Evolutionary conservation across 805 yeast genomes (phyloP).

Genomic region (Candida dendrica): DNA sequence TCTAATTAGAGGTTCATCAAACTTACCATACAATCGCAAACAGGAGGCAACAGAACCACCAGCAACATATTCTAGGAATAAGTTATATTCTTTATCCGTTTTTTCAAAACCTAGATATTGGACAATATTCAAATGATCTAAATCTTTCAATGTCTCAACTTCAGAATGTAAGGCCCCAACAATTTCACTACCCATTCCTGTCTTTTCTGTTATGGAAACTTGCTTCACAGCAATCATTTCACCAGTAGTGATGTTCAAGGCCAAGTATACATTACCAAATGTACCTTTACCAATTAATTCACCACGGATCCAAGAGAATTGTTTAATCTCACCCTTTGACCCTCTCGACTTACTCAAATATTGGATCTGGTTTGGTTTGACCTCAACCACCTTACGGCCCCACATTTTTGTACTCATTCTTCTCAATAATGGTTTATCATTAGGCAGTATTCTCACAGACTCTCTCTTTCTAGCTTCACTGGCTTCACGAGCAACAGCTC

Average conservation of each 20-base stretch:
- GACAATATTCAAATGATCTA: constrained; percentile 93
- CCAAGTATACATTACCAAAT: constrained; percentile 90
- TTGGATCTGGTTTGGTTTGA: constrained; percentile 62
- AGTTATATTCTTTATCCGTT: constrained; percentile 88
- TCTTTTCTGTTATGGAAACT: constrained; percentile 82
- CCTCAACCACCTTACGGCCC: constrained; percentile 93
- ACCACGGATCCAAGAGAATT: constrained; percentile 97
- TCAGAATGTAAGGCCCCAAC: constrained; percentile 91
- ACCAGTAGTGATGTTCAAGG: constrained; percentile 89
- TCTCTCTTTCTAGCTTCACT: constrained; percentile 50
- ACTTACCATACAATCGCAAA: constrained; percentile 87
- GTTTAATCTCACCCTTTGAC: constrained; percentile 63
- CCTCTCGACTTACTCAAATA: constrained; percentile 57
- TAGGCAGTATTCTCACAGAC: constrained; percentile 9
- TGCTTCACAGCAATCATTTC: constrained; percentile 97
- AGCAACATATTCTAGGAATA: constrained; percentile 96
- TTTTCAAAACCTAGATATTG: constrained; percentile 97
- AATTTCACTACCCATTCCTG: constrained; percentile 74
- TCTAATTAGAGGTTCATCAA: constrained; percentile 88
- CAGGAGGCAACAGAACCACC: constrained; percentile 87
- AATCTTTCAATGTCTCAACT: constrained; percentile 91
- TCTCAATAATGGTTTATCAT: constrained; percentile 36
- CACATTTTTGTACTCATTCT: constrained; percentile 91
- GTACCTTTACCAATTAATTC: constrained; percentile 95
- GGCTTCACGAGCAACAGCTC: constrained; percentile 93